Evolutionary conservation across 1,284 basidiomycete species (phyloP), one percentile per base, ranked within the genome.

Genomic region (Cerioporus squamosus): DNA sequence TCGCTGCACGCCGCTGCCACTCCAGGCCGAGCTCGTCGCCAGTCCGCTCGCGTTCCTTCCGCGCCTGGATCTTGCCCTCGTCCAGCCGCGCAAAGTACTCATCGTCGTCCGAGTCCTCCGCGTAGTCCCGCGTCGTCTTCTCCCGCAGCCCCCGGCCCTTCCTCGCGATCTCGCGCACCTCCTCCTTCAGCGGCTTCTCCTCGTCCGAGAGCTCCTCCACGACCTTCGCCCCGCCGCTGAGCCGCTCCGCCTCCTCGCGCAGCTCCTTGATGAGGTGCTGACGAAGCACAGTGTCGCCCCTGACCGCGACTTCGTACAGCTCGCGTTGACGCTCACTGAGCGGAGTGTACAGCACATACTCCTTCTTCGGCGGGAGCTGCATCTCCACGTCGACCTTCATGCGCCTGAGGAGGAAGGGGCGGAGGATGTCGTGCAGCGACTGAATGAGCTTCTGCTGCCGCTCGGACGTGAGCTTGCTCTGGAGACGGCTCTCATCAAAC

Each of bases 291-390:
- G 46, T 77, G 3, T 81, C 81, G 0, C 92, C 87, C 24, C 82
- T 78, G 9, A 94, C 76, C 26, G 94, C 86, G 7, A 86, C 86
- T 59, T 96, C 88, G 69, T 97, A 98, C 15, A 97, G 79, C 57
- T 93, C 86, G 54, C 90, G 88, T 68, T 98, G 96, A 44, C 82
- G 80, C 45, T 85, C 78, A 44, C 89, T 97, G 6, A 98, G 79
- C 1, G 95, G 95, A 0, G 95, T 94, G 65, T 97, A 97, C 0
- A 98, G 81, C 5, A 97, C 86, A 66, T 98, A 98, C 76, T 98
- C 96, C 75, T 97, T 98, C 81, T 98, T 98, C 1, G 90, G 91
- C 0, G 90, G 90, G 9, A 98, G 79, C 51, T 86, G 82, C 53
- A 85, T 83, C 71, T 95, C 94, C 9, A 98, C 96, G 63, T 99